Percentiles rank a stretch among this genome's conserved stretches.
Conservation (phyloP, 2,329 filamentous ascomycete species). For the Zymoseptoria brevis region DNA sequence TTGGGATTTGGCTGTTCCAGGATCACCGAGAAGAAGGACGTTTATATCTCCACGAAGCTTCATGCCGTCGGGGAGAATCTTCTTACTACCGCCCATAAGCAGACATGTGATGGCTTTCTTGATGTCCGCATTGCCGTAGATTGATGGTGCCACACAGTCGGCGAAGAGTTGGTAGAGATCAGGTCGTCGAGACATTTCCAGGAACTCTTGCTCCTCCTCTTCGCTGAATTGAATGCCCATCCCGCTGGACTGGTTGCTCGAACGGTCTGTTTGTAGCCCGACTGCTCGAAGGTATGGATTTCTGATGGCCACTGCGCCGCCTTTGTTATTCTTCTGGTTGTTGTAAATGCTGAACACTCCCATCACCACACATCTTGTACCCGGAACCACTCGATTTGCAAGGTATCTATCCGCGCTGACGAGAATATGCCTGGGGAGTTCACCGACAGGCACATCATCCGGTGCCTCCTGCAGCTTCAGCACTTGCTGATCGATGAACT, state of each 20-base stretch:
- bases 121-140: constrained; percentile 92
- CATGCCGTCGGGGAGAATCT: constrained; percentile 96
- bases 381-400: constrained; percentile 90
- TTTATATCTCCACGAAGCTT: constrained; percentile 97
- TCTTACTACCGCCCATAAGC: constrained; percentile 90
- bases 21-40: constrained; percentile 89
- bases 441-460: constrained; percentile 93
- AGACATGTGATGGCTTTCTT: constrained; percentile 96
- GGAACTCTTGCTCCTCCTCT: constrained; percentile 93
- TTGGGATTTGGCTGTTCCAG: constrained; percentile 96
- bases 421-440: constrained; percentile 87
- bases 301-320: constrained; percentile 83
- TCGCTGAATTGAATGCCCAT: constrained; percentile 70
- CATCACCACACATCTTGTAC: constrained; percentile 89
- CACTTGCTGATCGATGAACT: constrained; percentile 95
- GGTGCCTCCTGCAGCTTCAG: constrained; percentile 97
- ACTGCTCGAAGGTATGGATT: constrained; percentile 92
- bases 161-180: constrained; percentile 90
- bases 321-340: constrained; percentile 71
- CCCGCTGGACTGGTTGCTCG: constrained; percentile 74
- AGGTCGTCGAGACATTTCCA: constrained; percentile 79
- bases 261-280: constrained; percentile 82
- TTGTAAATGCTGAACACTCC: constrained; percentile 98
- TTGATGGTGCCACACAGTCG: constrained; percentile 90
- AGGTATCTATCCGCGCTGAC: constrained; percentile 95